Percentiles rank a stretch among this genome's conserved stretches.
Evolutionary conservation across 164 flowering plant genomes (phyloP).

Genomic region (Stephania yunnanensis): DNA sequence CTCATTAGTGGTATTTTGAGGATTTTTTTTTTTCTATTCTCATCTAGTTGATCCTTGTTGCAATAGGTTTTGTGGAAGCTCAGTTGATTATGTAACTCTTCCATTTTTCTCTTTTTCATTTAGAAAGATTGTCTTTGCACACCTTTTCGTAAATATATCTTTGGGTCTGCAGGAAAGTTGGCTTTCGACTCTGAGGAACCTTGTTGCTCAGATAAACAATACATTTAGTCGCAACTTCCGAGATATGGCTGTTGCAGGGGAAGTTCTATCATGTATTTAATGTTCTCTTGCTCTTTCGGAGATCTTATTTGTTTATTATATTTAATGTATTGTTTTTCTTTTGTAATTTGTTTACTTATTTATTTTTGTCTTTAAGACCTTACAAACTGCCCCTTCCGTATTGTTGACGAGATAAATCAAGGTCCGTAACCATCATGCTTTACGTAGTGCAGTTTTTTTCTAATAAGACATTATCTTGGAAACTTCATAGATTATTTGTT

Average conservation of each 20-base stretch:
- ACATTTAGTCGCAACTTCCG: slow-evolving; percentile 83
- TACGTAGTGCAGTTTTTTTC: background rate
- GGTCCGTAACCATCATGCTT: slow-evolving; percentile 34
- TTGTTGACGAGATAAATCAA: slow-evolving; percentile 98
- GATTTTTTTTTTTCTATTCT: too few species aligned
- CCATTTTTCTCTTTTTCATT: background rate
- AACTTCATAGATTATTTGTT: background rate
- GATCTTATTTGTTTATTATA: background rate
- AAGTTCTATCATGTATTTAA: slow-evolving; percentile 84
- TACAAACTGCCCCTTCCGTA: slow-evolving; percentile 93
- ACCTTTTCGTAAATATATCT: background rate
- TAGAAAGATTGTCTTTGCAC: background rate
- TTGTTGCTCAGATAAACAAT: slow-evolving; percentile 75
- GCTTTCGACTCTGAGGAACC: slow-evolving; percentile 84
- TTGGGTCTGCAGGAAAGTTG: slow-evolving; percentile 52
- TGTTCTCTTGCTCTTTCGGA: background rate
- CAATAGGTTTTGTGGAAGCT: too few species aligned
- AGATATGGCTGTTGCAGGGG: slow-evolving; percentile 99
- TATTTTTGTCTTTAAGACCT: slow-evolving; percentile 84
- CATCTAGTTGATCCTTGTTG: too few species aligned
- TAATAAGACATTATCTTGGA: background rate
- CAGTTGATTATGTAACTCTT: too few species aligned
- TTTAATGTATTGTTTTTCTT: slow-evolving; percentile 1
- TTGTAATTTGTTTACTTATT: background rate
- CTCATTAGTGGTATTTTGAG: too few species aligned